Conservation (phyloP, 495 filamentous ascomycete species). For the Tuber brumale region DNA sequence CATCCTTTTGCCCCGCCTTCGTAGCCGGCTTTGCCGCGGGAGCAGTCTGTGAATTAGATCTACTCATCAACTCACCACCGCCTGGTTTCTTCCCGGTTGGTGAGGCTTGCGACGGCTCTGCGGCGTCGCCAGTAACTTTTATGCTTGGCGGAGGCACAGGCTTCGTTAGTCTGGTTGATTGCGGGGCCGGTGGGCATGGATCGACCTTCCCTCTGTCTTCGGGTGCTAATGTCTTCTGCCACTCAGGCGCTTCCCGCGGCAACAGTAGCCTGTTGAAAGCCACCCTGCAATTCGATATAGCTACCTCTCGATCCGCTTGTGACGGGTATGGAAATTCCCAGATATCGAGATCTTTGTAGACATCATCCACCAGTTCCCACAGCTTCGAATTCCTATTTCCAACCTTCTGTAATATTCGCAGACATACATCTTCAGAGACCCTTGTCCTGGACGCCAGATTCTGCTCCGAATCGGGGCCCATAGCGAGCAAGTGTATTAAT, state of each 20-base stretch:
- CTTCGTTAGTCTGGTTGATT: constrained; percentile 47
- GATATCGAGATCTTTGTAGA: constrained; percentile 61
- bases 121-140: constrained; percentile 45
- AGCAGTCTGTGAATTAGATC: constrained; percentile 45
- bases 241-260: constrained; percentile 55
- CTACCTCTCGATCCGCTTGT: constrained; percentile 55
- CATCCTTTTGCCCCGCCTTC: constrained; percentile 40
- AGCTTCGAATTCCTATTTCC: constrained; percentile 44
- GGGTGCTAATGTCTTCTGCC: constrained; percentile 58
- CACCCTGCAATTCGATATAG: constrained; percentile 62
- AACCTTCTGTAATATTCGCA: constrained; percentile 47
- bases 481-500: constrained; percentile 56
- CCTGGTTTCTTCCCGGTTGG: constrained; percentile 46
- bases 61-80: constrained; percentile 47
- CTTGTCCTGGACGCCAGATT: constrained; percentile 51
- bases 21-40: constrained; percentile 45
- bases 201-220: constrained; percentile 63
- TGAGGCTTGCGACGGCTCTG: constrained; percentile 43
- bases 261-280: constrained; percentile 64
- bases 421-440: constrained; percentile 51
- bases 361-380: constrained; percentile 53
- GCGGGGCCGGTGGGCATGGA: constrained; percentile 49
- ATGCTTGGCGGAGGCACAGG: constrained; percentile 48
- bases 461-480: constrained; percentile 52
- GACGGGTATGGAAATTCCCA: constrained; percentile 60